These are phyloP conservation scores for Kwoniella dendrophila DNA, from an alignment of 768 basidiomycete species.

Conservation along the genomic window DNA sequence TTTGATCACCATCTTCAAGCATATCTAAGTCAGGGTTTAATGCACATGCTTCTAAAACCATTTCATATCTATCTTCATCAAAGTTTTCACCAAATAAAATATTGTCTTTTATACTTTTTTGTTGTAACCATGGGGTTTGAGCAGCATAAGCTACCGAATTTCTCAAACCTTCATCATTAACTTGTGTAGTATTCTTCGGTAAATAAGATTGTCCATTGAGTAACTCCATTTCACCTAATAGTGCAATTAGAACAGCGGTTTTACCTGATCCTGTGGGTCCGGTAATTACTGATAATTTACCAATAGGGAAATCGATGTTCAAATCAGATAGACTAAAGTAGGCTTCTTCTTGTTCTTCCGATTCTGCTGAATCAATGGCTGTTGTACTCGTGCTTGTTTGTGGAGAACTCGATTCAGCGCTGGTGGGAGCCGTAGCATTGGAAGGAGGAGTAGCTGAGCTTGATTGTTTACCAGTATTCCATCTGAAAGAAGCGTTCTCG, in stretches of 20 bases:
- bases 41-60: slow-evolving; percentile 50
- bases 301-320: slow-evolving; percentile 70
- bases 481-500: slow-evolving; percentile 65
- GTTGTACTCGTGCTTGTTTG: slow-evolving; percentile 22
- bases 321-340: slow-evolving; percentile 72
- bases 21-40: slow-evolving; percentile 51
- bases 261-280: slow-evolving; percentile 79
- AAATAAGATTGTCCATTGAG: slow-evolving; percentile 64
- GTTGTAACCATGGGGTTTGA: slow-evolving; percentile 62
- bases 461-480: slow-evolving; percentile 62
- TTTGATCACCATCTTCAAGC: slow-evolving; percentile 60
- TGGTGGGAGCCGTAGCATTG: not conserved
- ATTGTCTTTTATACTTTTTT: slow-evolving; percentile 56
- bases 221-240: slow-evolving; percentile 54
- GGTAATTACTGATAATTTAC: slow-evolving; percentile 70
- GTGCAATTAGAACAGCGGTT: slow-evolving; percentile 69
- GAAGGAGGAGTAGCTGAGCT: slow-evolving; percentile 40
- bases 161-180: slow-evolving; percentile 54
- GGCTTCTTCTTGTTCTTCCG: slow-evolving; percentile 55
- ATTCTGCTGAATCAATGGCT: slow-evolving; percentile 30
- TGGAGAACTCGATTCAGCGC: slow-evolving; percentile 8
- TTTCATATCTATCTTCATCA: slow-evolving; percentile 53
- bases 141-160: slow-evolving; percentile 70
- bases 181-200: slow-evolving; percentile 65
- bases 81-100: slow-evolving; percentile 50